Evolutionary conservation across 768 basidiomycete species (phyloP).

Genomic region (Lepiota subincarnata): DNA sequence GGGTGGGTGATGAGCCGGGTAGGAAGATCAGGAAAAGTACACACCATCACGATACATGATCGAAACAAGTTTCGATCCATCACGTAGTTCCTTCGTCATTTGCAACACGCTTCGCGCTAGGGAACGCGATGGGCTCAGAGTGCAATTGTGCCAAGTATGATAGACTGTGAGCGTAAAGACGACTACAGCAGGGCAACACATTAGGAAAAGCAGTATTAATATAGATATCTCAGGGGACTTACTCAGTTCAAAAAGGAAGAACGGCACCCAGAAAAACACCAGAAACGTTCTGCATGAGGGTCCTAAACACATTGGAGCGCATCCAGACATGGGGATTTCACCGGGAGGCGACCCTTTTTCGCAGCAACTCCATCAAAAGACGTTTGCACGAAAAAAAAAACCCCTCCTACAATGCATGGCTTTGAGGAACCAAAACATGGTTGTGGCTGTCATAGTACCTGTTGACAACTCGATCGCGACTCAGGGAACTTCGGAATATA

Average conservation of each 20-base stretch:
- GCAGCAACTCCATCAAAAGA: too few relatives aligned
- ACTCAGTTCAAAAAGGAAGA: constrained; percentile 7
- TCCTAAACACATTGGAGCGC: neutral
- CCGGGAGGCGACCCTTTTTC: neutral
- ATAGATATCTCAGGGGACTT: neutral
- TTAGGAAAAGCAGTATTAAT: neutral
- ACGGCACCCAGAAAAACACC: constrained; percentile 1
- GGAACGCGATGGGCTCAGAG: neutral
- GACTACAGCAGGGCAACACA: neutral
- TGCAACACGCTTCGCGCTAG: too few relatives aligned
- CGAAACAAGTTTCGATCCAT: neutral
- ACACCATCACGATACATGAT: constrained; percentile 6
- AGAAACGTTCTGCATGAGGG: neutral
- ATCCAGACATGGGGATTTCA: neutral
- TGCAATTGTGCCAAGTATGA: constrained; percentile 3
- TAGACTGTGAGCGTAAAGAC: neutral
- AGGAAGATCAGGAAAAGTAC: neutral
- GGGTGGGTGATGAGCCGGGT: neutral
- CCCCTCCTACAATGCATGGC: neutral
- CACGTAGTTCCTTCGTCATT: neutral
- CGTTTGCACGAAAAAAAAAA: neutral
- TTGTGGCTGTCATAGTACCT: constrained; percentile 2
- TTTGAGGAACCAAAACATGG: neutral
- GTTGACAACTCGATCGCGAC: neutral
- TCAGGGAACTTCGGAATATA: too few relatives aligned